These are phyloP conservation scores for Tagetes patula DNA, from an alignment of 129 eudicot genomes.

Conservation along the genomic window DNA sequence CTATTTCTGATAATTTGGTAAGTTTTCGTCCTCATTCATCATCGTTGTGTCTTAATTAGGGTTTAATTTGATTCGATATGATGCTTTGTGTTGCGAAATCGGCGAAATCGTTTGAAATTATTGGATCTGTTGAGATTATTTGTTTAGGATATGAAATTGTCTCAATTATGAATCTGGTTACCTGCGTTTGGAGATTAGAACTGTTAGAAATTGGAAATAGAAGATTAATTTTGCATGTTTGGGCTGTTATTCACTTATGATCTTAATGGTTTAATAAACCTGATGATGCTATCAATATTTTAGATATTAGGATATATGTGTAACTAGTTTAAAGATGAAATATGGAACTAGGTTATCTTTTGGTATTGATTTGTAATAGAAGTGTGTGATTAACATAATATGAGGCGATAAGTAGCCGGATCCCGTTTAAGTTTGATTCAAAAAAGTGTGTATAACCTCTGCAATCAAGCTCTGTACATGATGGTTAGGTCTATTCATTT, in stretches of 20 bases:
- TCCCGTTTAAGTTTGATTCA: no score
- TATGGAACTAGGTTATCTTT: no score
- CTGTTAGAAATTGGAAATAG: neutral
- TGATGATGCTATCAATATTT: no score
- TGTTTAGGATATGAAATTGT: neutral
- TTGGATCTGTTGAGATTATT: neutral
- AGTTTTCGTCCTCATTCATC: neutral
- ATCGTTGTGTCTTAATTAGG: neutral
- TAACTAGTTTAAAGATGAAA: no score
- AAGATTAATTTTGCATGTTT: neutral
- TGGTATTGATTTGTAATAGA: no score
- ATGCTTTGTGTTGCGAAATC: neutral
- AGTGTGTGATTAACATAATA: no score
- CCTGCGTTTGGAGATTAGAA: neutral
- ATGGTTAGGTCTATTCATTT: neutral
- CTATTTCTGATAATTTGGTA: constrained; percentile 56
- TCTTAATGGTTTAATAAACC: no score
- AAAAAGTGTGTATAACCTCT: neutral
- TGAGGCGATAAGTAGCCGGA: no score
- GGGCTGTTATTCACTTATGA: neutral
- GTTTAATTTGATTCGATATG: neutral
- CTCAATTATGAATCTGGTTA: neutral
- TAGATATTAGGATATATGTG: no score
- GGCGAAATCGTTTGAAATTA: neutral
- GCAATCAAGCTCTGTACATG: neutral